Base-by-base conservation (phyloP, 352 stramenopile species). In the Phytophthora hibernalis region DNA sequence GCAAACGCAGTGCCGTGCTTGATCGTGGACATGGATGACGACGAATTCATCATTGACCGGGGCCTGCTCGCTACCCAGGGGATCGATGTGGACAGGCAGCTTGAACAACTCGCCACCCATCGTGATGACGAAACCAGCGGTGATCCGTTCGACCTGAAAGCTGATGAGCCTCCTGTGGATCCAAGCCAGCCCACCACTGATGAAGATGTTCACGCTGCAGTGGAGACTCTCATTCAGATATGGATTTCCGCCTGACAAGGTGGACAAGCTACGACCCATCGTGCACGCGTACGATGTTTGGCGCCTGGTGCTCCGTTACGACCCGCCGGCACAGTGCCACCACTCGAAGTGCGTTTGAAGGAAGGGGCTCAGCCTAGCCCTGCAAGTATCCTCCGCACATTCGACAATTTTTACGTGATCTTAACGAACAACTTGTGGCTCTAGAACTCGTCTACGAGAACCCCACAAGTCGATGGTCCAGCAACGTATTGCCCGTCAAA, bases 361-460 rank as follows among this genome's bases (percentile, higher is more conserved):
- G n/a, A n/a, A n/a, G n/a, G n/a, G n/a, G n/a, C n/a, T n/a, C n/a
- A n/a, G n/a, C n/a, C n/a, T n/a, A n/a, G n/a, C n/a, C n/a, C n/a
- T n/a, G n/a, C n/a, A n/a, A n/a, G n/a, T n/a, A n/a, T n/a, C n/a
- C n/a, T n/a, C n/a, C n/a, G n/a, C n/a, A n/a, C n/a, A n/a, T 62
- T 42, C 43, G 33, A 4, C 15, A 62, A 20, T 54, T 62, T 22
- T 48, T 64, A 37, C 44, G 31, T 3, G 35, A 64, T 30, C 56
- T 56, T 18, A 64, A 64, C 18, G 44, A 20, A 31, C 18, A 30
- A 55, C 35, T 64, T 54, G 30, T 55, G 8, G 20, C 47, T 26
- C 22, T 58, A 40, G 51, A 31, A 55, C 53, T 21, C 2, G 47
- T 57, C 28, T 65, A 65, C 47, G 47, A 65, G 35, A 64, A 65